Evolutionary conservation across 805 yeast genomes (phyloP).

Genomic region (Ogataea nonfermentans): DNA sequence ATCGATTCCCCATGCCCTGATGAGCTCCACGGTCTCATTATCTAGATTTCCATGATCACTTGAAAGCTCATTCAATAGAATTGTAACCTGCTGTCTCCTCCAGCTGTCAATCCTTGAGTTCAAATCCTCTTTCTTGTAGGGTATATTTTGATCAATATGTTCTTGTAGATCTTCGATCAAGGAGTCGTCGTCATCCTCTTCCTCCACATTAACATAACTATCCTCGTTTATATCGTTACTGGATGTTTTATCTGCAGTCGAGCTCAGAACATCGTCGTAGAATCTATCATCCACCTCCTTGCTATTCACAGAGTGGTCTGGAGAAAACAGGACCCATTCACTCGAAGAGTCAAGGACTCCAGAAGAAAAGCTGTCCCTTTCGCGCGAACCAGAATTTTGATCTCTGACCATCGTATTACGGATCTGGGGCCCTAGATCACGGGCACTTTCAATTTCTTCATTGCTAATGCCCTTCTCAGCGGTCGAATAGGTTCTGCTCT

Average conservation of each 20-base stretch:
- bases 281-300: conserved; percentile 14
- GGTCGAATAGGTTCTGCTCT: not conserved
- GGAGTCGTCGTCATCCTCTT: conserved; percentile 29
- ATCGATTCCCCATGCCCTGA: conserved; percentile 35
- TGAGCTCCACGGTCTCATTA: conserved; percentile 25
- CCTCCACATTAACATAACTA: conserved; percentile 21
- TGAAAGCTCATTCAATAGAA: conserved; percentile 23
- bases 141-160: conserved; percentile 18
- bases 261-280: conserved; percentile 28
- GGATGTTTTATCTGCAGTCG: conserved; percentile 19
- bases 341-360: conserved; percentile 23
- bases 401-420: no score
- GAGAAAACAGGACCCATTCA: conserved; percentile 35
- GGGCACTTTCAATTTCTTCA: not conserved
- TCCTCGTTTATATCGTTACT: conserved; percentile 14
- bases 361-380: conserved; percentile 13
- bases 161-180: conserved; percentile 29
- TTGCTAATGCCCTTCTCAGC: not conserved
- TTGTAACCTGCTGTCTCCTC: conserved; percentile 30
- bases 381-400: no score
- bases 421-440: not conserved
- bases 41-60: conserved; percentile 12
- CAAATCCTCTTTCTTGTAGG: conserved; percentile 25
- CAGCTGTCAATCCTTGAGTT: conserved; percentile 31
- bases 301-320: conserved; percentile 19